phyloP scores from a whole-genome alignment of 345 rosid genomes.

The Linum lewisii region DNA sequence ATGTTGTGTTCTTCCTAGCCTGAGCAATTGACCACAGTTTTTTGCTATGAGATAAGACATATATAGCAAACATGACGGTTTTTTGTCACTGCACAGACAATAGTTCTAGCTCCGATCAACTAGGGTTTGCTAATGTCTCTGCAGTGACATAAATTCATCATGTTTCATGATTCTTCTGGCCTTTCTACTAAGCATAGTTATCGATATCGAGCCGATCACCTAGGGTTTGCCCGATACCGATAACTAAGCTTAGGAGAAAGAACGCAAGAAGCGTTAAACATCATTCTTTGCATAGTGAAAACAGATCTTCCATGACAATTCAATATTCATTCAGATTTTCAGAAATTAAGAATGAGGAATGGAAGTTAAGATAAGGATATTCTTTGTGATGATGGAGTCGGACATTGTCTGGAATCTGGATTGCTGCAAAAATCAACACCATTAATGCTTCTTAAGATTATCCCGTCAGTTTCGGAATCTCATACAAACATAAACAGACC shows the following conservation, averaged over 20 bases:
- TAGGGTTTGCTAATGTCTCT: too few species aligned
- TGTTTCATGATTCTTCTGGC: too few species aligned
- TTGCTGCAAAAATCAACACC: conserved; percentile 52
- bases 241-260: neutral
- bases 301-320: neutral
- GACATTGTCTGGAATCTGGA: conserved; percentile 88
- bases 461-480: conserved; percentile 9
- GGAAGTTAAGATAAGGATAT: conserved; percentile 39
- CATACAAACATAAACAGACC: conserved; percentile 10
- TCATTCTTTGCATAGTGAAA: neutral
- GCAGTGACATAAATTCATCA: too few species aligned
- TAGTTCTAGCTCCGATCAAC: too few species aligned
- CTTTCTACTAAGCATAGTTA: too few species aligned
- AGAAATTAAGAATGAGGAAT: neutral
- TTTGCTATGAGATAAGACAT: neutral
- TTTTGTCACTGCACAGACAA: too few species aligned
- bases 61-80: too few species aligned
- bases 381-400: conserved; percentile 69
- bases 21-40: neutral
- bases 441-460: too few species aligned
- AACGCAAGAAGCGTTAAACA: neutral
- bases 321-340: neutral
- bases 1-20: neutral
- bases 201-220: too few species aligned
- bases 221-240: too few species aligned